phyloP scores from a whole-genome alignment of 164 flowering plant species.

The Vitis cinerea region DNA sequence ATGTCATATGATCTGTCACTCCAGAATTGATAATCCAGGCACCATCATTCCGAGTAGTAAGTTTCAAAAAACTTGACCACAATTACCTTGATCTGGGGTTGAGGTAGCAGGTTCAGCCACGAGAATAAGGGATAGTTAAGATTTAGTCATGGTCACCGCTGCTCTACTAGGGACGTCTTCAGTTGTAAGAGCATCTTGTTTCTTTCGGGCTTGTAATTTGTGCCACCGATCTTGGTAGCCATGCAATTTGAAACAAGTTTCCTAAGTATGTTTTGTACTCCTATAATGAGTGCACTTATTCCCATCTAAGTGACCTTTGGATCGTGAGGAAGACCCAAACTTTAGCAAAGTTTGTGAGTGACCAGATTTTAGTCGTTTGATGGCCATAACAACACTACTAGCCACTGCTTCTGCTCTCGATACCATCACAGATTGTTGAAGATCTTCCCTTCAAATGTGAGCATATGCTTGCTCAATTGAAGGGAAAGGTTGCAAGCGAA shows the following conservation, averaged over 20 bases:
- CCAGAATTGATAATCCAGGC: not conserved
- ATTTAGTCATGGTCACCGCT: not conserved
- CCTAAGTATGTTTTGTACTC: not conserved
- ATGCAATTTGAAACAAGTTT: too few relatives aligned
- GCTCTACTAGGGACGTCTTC: not conserved
- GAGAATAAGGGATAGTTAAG: not conserved
- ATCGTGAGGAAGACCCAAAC: conserved; percentile 1
- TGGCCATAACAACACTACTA: too few relatives aligned
- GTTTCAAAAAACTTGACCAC: conserved; percentile 3
- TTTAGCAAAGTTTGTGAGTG: not conserved
- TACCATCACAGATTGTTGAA: not conserved
- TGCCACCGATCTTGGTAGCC: too few relatives aligned
- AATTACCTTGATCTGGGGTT: conserved; percentile 13
- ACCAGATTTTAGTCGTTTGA: too few relatives aligned
- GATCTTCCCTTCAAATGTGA: not conserved
- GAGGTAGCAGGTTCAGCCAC: not conserved
- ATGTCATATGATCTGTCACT: conserved; percentile 1
- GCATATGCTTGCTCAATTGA: not conserved
- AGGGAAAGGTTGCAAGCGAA: not conserved
- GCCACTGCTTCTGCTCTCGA: not conserved
- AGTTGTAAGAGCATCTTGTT: not conserved
- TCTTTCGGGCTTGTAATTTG: conserved; percentile 11
- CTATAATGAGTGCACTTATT: too few relatives aligned
- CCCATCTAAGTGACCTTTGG: too few relatives aligned
- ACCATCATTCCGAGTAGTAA: conserved; percentile 7